Conservation (phyloP, 495 filamentous ascomycete genomes). For the Bombardia bombarda region DNA sequence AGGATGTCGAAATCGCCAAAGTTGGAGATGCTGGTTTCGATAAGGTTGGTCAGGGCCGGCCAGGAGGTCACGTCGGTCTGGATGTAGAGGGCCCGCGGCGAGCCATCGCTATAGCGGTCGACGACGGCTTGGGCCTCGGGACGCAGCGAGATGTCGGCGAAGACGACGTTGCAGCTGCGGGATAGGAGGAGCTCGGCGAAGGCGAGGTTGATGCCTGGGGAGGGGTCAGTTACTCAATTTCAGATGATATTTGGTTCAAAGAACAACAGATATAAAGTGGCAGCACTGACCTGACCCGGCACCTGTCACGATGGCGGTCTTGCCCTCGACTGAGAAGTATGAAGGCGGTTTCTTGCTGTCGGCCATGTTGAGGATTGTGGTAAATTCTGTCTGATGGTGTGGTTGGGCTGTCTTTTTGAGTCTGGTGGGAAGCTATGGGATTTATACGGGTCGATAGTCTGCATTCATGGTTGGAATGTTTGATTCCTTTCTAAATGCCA, state of each 20-base stretch:
- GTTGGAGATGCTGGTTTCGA: slow-evolving; percentile 42
- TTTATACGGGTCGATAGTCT: too few relatives aligned
- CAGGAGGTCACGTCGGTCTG: slow-evolving; percentile 56
- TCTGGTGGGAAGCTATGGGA: too few relatives aligned
- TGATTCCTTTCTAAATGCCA: too few relatives aligned
- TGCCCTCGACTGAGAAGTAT: slow-evolving; percentile 42
- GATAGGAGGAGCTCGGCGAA: slow-evolving; percentile 53
- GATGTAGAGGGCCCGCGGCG: slow-evolving; percentile 47
- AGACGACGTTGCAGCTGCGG: slow-evolving; percentile 55
- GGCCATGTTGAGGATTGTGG: too few relatives aligned
- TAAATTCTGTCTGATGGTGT: too few relatives aligned
- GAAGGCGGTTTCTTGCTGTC: too few relatives aligned
- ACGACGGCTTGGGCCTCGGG: slow-evolving; percentile 54
- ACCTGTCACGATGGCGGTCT: slow-evolving; percentile 62
- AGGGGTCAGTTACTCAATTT: neutral
- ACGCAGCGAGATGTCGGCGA: slow-evolving; percentile 57
- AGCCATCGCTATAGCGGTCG: slow-evolving; percentile 35
- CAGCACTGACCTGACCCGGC: slow-evolving; percentile 49
- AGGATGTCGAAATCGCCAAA: slow-evolving; percentile 58
- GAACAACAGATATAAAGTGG: neutral
- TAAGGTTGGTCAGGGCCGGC: slow-evolving; percentile 50
- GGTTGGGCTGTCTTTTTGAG: too few relatives aligned
- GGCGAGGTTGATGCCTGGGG: slow-evolving; percentile 43
- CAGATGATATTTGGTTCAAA: neutral
- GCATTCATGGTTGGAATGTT: too few relatives aligned